Evolutionary conservation across 2,329 filamentous ascomycete species (phyloP), one percentile per base, ranked within the genome.

Genomic region (Colletotrichum echinochloae): DNA sequence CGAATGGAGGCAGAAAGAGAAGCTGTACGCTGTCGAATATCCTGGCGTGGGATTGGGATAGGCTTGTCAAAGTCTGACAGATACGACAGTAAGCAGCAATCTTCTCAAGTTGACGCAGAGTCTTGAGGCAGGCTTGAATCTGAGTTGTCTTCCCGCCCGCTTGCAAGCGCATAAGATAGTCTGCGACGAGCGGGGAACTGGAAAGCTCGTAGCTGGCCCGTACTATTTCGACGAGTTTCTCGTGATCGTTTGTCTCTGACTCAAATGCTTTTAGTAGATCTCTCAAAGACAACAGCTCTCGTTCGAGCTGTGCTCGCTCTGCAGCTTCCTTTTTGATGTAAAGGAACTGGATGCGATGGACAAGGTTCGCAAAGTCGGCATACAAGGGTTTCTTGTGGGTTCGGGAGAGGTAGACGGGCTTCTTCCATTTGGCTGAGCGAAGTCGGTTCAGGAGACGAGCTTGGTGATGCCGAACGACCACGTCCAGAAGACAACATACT

Each of bases 321-420:
- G 44, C n/a, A 7, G 59, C 44, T 44, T 73, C 72, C 37, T 52
- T 63, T n/a, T 69, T 72, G 41, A 35, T 55, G 33, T 72, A 73
- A 5, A 72, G 52, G 14, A 73, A 62, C 5, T 72, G 62, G n/a
- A 51, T 44, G 35, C 72, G 70, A 26, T 72, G 70, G 9, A 64
- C 37, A 23, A 73, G 65, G 28, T 68, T 70, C 14, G 61, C 23
- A 18, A 73, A 70, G 55, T 73, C 72, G 56, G 72, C 70, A 44
- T 70, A 54, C 23, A 73, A 60, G 28, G 72, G 65, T 46, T 72
- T 73, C 55, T 73, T 73, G 59, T 73, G 72, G 18, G 72, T 73
- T 37, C 72, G 65, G 28, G 70, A 54, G 7, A 73, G 70, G 28
- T 73, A 73, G 26, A 44, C 23, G 5, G 72, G 72, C 48, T 73